These are phyloP conservation scores for Trematosphaeria pertusa DNA, from an alignment of 2,329 filamentous ascomycete genomes.

Conservation along the genomic window DNA sequence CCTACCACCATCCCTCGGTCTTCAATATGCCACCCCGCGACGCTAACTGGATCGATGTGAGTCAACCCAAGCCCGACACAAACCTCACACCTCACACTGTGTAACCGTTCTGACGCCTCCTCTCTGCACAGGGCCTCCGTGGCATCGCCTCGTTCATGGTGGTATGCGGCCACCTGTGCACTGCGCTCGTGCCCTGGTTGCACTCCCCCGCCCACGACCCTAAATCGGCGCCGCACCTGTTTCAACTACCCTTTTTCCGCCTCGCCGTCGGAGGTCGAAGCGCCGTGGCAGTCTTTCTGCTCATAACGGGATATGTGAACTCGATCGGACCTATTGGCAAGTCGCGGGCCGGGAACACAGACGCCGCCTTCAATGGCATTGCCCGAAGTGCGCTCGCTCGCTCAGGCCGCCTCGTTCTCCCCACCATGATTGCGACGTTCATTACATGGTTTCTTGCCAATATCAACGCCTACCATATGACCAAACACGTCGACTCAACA, in stretches of 20 bases:
- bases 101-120: conserved; percentile 28
- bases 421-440: conserved; percentile 62
- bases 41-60: conserved; percentile 49
- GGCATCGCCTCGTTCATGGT: conserved; percentile 53
- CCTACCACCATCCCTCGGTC: too few relatives aligned
- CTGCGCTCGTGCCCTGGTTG: conserved; percentile 50
- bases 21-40: conserved; percentile 47
- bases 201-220: conserved; percentile 51
- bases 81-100: conserved; percentile 8
- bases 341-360: conserved; percentile 61
- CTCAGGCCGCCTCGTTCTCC: conserved; percentile 64
- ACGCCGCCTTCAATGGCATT: conserved; percentile 61
- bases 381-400: conserved; percentile 65
- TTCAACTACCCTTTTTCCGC: conserved; percentile 66
- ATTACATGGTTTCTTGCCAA: conserved; percentile 64
- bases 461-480: conserved; percentile 64
- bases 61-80: conserved; percentile 19
- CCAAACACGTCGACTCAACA: conserved; percentile 64
- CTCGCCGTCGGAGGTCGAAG: conserved; percentile 61
- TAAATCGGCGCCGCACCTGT: conserved; percentile 55
- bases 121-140: conserved; percentile 46
- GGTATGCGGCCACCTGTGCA: conserved; percentile 52
- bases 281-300: conserved; percentile 49
- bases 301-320: conserved; percentile 71
- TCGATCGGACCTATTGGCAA: conserved; percentile 66